Base-by-base conservation (phyloP, 371 early-diverging fungal genomes). In the Lichtheimia corymbifera region DNA sequence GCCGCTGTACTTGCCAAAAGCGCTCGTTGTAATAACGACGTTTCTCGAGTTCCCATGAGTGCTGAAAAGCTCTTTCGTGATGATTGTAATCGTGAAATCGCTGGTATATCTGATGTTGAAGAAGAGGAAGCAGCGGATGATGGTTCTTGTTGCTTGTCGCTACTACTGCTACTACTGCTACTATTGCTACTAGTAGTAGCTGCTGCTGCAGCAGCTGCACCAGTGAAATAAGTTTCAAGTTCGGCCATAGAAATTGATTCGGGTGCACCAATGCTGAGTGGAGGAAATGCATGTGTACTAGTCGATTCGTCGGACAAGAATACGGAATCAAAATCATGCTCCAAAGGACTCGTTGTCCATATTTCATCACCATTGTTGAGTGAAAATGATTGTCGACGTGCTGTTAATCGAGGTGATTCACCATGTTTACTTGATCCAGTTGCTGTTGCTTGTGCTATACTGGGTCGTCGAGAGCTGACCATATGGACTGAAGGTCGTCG, bases 231-330 rank as follows among this genome's bases (percentile, higher is more conserved):
- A 20, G 68, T 59, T 28, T 81, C 82, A 15, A 81, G 53, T 57
- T 81, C 82, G 17, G 74, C 67, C 13, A 76, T 73, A 28, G 79
- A 76, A 4, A 78, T 68, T 18, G 82, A 78, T 58, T 81, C 79
- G 7, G 82, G 82, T 13, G 78, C 67, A 24, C 69, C 76, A 59
- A 80, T 77, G 45, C 74, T 73, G 47, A 75, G 65, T 13, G 59
- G 47, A 44, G 61, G 64, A 20, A 70, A 50, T 49, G 64, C 61
- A 53, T 70, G 62, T 20, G 53, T 55, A 17, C 41, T 40, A 30
- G 63, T 44, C 61, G 73, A 40, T 58, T 55, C 58, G 59, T 73
- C 59, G 49, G 79, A 66, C 17, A 80, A 51, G 53, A 74, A 73
- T 5, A 73, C 72, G 25, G 66, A 69, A 61, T 80, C 80, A 56